Conservation (phyloP, 345 rosid species). For the Gossypium longicalyx region DNA sequence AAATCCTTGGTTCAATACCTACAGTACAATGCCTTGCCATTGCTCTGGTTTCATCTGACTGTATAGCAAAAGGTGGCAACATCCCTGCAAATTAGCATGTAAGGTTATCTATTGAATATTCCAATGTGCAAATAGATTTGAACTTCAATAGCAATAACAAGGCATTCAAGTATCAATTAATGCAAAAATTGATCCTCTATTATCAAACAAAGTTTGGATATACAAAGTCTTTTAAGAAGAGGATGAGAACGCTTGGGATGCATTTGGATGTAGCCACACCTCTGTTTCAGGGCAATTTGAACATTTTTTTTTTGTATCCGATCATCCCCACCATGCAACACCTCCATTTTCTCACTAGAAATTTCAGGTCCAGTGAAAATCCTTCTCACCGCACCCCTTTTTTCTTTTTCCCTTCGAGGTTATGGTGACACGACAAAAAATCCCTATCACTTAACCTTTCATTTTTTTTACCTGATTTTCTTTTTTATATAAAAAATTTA, state of each 20-base stretch:
- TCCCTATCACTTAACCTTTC: too few relatives aligned
- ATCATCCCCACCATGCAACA: too few relatives aligned
- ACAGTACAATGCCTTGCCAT: constrained; percentile 65
- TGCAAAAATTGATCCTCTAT: neutral
- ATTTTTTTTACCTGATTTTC: too few relatives aligned
- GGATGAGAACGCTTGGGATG: neutral
- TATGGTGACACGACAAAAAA: too few relatives aligned
- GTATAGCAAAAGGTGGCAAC: constrained; percentile 66
- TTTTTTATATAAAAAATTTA: too few relatives aligned
- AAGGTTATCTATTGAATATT: neutral
- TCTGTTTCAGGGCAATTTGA: too few relatives aligned
- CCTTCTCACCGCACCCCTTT: too few relatives aligned
- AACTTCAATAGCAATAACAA: neutral
- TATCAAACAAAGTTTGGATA: neutral
- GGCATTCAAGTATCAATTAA: neutral
- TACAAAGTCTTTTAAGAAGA: neutral
- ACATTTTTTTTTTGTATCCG: too few relatives aligned
- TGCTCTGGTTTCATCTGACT: constrained; percentile 61
- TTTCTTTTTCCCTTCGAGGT: too few relatives aligned
- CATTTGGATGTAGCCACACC: too few relatives aligned
- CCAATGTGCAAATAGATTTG: neutral
- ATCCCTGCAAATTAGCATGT: constrained; percentile 43
- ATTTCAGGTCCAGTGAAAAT: too few relatives aligned
- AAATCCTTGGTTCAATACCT: constrained; percentile 79
- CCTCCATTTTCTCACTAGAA: too few relatives aligned